These are phyloP conservation scores for Ananas comosus DNA, from an alignment of 176 grass and related monocot genomes.

Conservation along the genomic window DNA sequence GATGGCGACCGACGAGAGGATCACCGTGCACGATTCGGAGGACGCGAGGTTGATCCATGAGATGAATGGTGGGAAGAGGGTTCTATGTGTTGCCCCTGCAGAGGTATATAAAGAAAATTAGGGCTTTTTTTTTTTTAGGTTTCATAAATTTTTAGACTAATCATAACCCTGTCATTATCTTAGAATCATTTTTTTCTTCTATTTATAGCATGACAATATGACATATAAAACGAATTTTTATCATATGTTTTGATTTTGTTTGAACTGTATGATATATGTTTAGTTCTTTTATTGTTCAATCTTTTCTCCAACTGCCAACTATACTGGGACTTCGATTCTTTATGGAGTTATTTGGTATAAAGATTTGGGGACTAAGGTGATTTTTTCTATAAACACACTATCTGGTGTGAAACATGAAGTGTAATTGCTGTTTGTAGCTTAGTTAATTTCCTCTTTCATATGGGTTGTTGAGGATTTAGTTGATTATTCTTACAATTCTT, in stretches of 20 bases:
- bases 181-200: neutral
- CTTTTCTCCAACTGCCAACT: no score
- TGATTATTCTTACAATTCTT: no score
- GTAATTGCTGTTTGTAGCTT: no score
- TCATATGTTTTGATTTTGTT: no score
- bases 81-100: conserved; percentile 45
- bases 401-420: no score
- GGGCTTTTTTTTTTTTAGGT: neutral
- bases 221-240: no score
- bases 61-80: conserved; percentile 40
- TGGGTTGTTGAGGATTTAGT: no score
- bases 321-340: neutral
- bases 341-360: neutral
- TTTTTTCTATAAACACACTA: no score
- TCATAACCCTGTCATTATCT: neutral
- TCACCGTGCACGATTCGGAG: conserved; percentile 60
- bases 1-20: conserved; percentile 41
- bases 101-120: conserved; percentile 43
- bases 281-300: no score
- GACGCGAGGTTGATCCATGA: conserved; percentile 73
- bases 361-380: neutral
- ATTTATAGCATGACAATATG: no score
- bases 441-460: no score
- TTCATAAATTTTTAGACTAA: neutral
- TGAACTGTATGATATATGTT: no score